These are phyloP conservation scores for Fusarium sp. DNA, from an alignment of 2,329 filamentous ascomycete genomes.

Conservation along the genomic window DNA sequence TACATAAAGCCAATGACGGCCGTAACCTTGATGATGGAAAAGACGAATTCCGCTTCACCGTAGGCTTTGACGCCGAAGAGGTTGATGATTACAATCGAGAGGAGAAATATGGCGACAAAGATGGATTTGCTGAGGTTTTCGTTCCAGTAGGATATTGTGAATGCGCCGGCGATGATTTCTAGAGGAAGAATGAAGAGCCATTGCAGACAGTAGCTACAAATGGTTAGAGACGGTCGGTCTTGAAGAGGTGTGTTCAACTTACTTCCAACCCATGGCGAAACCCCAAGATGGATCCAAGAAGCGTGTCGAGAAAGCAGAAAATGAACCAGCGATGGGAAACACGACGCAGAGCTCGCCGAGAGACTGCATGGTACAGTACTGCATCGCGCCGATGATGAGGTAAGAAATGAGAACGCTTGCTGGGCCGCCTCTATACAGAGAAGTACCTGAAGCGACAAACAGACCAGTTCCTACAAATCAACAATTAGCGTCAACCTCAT, in stretches of 20 bases:
- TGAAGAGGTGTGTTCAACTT: conserved; percentile 44
- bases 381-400: conserved; percentile 82
- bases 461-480: conserved; percentile 75
- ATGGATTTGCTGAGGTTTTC: conserved; percentile 72
- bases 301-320: conserved; percentile 92
- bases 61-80: conserved; percentile 89
- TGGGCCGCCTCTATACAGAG: conserved; percentile 80
- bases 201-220: conserved; percentile 80
- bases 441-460: conserved; percentile 84
- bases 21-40: conserved; percentile 86
- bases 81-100: conserved; percentile 83
- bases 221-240: not conserved
- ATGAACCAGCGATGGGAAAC: conserved; percentile 92
- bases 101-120: conserved; percentile 86
- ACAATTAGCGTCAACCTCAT: not conserved
- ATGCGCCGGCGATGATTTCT: conserved; percentile 87
- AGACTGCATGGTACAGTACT: conserved; percentile 92
- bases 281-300: conserved; percentile 96
- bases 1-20: conserved; percentile 91
- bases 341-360: conserved; percentile 91
- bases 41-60: conserved; percentile 89
- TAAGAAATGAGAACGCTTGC: conserved; percentile 83
- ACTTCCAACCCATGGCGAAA: conserved; percentile 96
- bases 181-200: conserved; percentile 88
- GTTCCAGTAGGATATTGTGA: conserved; percentile 87